These are phyloP conservation scores for Diaporthe capsici DNA, from an alignment of 2,329 filamentous ascomycete genomes.

Conservation along the genomic window DNA sequence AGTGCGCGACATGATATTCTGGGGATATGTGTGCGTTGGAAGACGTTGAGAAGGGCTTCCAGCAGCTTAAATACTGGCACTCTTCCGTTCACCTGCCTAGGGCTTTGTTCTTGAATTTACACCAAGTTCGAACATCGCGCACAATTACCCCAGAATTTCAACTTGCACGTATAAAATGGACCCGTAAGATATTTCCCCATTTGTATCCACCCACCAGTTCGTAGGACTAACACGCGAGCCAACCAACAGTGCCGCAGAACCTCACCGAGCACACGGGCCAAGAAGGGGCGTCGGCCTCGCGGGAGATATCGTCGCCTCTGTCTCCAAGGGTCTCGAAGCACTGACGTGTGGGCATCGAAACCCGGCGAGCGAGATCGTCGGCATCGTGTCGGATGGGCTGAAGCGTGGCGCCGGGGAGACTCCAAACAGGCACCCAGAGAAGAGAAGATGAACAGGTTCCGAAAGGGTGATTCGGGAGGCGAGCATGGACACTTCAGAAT, in stretches of 20 bases:
- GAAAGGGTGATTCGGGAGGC: neutral
- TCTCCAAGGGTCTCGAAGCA: conserved; percentile 21
- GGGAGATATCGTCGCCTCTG: conserved; percentile 13
- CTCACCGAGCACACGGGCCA: neutral
- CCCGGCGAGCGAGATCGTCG: conserved; percentile 21
- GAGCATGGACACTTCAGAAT: neutral
- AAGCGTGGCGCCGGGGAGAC: conserved; percentile 32
- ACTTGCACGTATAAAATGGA: neutral
- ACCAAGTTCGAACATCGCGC: neutral
- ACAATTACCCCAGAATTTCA: too few relatives aligned
- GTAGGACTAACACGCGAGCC: neutral
- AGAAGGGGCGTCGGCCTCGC: neutral
- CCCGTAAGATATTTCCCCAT: neutral
- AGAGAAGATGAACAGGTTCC: neutral
- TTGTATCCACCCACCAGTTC: neutral
- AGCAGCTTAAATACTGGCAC: neutral
- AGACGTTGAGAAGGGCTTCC: neutral
- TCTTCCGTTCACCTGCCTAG: neutral
- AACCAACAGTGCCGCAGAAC: neutral
- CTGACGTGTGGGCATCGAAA: conserved; percentile 24
- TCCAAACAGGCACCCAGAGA: conserved; percentile 12
- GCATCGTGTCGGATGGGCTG: conserved; percentile 14
- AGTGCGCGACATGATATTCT: neutral
- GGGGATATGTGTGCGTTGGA: too few relatives aligned
- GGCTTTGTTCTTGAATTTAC: fast-evolving